Evolutionary conservation across 2,329 filamentous ascomycete genomes (phyloP), one percentile per base, ranked within the genome.

Genomic region (Fusarium globosum): DNA sequence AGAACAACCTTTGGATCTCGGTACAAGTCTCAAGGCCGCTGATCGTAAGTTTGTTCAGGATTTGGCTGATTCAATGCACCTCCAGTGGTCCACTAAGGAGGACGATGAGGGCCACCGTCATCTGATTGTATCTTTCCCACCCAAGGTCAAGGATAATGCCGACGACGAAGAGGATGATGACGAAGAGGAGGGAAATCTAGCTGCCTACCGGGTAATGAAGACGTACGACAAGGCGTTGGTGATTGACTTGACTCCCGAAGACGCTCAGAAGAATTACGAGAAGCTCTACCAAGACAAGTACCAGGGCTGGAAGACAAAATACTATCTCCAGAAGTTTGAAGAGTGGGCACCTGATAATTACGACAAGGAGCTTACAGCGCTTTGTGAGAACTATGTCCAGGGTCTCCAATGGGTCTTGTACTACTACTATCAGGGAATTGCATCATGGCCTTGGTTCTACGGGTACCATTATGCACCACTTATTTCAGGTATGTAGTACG

Each of bases 381-480:
- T 99, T 69, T 93, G 94, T 33, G 95, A 98, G 83, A 99, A 98
- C 83, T 99, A 99, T 78, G 95, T 99, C 12, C 94, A 99, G 83
- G 96, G 96, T 69, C 85, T 99, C 69, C 96, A 99, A 81, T 99
- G 96, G 97, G 96, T 99, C 48, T 86, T 99, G 56, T 98, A 93
- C 83, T 99, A 99, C 85, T 99, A 99, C 83, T 99, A 99, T 84
- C 92, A 92, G 61, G 96, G 96, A 71, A 96, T 99, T 68, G 96
- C 94, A 21, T 98, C 96, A 18, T 99, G 96, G 96, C 95, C 96
- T 20, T 99, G 96, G 96, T 99, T 94, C 84, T 99, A 98, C 83
- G 88, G 88, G 69, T 99, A 97, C 82, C 97, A 99, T 83, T 99
- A 99, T 82, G 93, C 97, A 15, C 96, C 96, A 3, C 94, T 98